Evolutionary conservation across 306 rosid genomes (phyloP).

Genomic region (Begonia fuchsioides): DNA sequence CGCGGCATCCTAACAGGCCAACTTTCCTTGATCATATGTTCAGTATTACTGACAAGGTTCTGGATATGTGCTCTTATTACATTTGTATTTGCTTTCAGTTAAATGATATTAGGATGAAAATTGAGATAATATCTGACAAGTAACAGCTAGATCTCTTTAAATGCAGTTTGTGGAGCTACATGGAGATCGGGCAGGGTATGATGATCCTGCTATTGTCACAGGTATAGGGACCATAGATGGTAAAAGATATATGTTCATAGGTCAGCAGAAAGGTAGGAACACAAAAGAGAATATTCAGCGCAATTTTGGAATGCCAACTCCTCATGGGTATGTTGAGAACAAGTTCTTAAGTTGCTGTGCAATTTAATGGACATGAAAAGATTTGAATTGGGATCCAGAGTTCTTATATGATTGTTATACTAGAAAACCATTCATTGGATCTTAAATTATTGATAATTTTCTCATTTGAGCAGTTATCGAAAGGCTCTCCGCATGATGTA

Average conservation of each 20-base stretch:
- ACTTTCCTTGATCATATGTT: slow-evolving; percentile 86
- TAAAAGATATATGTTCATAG: slow-evolving; percentile 75
- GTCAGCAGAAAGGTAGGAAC: slow-evolving; percentile 97
- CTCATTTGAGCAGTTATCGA: slow-evolving; percentile 53
- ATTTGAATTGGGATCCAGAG: background rate
- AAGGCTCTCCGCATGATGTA: slow-evolving; percentile 86
- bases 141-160: slow-evolving; percentile 10
- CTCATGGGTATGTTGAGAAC: slow-evolving; percentile 66
- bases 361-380: slow-evolving; percentile 4
- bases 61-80: background rate
- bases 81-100: too few relatives aligned
- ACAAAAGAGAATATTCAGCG: slow-evolving; percentile 87
- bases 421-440: too few relatives aligned
- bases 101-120: too few relatives aligned
- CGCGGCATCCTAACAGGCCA: slow-evolving; percentile 96
- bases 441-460: slow-evolving; percentile 9
- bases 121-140: background rate
- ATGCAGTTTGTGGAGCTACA: slow-evolving; percentile 91
- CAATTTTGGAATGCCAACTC: slow-evolving; percentile 98
- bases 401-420: too few relatives aligned
- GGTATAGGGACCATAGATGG: slow-evolving; percentile 87
- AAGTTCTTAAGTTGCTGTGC: background rate
- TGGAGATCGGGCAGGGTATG: slow-evolving; percentile 91
- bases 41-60: slow-evolving; percentile 83
- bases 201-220: slow-evolving; percentile 94